These are phyloP conservation scores for Iris pallida DNA, from an alignment of 116 monocot genomes.

Conservation along the genomic window DNA sequence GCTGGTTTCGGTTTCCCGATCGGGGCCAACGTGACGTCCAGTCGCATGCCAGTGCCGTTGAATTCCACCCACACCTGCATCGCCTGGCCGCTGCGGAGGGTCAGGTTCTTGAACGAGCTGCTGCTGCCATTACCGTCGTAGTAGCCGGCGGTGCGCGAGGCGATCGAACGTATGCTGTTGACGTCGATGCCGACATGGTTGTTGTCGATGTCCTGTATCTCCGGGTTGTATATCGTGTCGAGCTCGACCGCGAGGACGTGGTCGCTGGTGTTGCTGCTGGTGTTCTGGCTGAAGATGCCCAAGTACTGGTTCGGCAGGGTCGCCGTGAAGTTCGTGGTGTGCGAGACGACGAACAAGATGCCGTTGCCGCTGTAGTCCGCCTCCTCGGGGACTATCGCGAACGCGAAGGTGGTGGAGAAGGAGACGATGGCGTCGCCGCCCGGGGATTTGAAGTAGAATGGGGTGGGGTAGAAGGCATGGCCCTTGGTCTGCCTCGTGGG, in stretches of 20 bases:
- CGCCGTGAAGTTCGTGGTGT: not conserved
- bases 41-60: not conserved
- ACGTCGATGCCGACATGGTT: conserved; percentile 16
- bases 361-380: conserved; percentile 31
- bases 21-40: conserved; percentile 13
- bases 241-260: conserved; percentile 46
- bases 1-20: not conserved
- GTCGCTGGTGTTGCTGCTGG: conserved; percentile 11
- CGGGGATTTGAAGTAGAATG: conserved; percentile 24
- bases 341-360: conserved; percentile 9
- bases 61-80: conserved; percentile 14
- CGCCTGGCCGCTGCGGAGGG: conserved; percentile 5
- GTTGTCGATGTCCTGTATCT: conserved; percentile 20
- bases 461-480: conserved; percentile 4
- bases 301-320: conserved; percentile 10
- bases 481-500: not conserved
- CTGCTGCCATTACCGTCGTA: not conserved
- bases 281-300: conserved; percentile 8
- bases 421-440: not conserved
- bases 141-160: not conserved
- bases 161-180: not conserved
- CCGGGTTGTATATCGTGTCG: conserved; percentile 30
- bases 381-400: conserved; percentile 6
- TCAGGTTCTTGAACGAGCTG: not conserved
- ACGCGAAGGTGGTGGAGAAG: conserved; percentile 17